phyloP scores from a whole-genome alignment of 352 stramenopile species.

The Globisporangium sylvaticum region DNA sequence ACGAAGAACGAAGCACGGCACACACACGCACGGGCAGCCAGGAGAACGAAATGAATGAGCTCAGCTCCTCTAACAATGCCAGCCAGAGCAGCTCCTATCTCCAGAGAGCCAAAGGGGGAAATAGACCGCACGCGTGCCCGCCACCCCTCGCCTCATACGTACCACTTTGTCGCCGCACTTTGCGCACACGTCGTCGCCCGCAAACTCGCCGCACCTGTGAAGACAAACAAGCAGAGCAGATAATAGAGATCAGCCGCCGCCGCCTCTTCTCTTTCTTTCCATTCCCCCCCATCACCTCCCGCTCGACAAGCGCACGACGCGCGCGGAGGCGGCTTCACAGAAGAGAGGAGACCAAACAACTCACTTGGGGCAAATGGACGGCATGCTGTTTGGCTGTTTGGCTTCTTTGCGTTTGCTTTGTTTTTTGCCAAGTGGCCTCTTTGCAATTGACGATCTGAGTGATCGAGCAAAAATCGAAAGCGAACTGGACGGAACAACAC shows the following conservation, averaged over 20 bases:
- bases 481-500: background rate
- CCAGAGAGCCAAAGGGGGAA: background rate
- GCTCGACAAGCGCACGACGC: slow-evolving; percentile 6
- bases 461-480: background rate
- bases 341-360: background rate
- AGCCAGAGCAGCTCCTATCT: background rate
- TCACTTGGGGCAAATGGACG: slow-evolving; percentile 66
- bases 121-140: background rate
- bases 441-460: background rate
- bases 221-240: background rate
- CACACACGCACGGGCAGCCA: background rate
- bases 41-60: slow-evolving; percentile 1
- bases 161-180: slow-evolving; percentile 68
- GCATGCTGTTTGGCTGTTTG: slow-evolving; percentile 28
- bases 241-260: background rate
- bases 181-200: slow-evolving; percentile 41
- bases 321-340: no score
- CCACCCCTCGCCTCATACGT: slow-evolving; percentile 7
- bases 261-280: background rate
- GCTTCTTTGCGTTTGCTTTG: background rate
- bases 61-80: background rate
- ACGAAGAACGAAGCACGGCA: background rate
- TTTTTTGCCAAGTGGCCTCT: background rate
- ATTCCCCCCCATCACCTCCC: background rate
- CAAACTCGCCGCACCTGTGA: slow-evolving; percentile 58